Evolutionary conservation across 78 protist species (phyloP), one percentile per base, ranked within the genome.

Genomic region (Diacronema lutheri): DNA sequence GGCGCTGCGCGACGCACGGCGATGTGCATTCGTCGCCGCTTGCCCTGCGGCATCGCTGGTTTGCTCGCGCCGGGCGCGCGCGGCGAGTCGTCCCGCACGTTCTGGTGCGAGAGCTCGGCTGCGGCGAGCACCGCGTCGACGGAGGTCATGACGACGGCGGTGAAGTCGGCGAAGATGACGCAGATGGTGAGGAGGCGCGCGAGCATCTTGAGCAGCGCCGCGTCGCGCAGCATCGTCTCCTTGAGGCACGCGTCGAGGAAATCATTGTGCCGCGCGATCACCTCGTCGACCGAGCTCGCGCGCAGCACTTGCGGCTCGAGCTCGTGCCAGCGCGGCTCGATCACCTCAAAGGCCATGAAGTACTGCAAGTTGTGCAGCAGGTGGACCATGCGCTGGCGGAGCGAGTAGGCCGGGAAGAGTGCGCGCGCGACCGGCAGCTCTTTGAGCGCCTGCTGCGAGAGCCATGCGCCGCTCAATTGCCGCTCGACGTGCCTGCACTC

Each of bases 351-450:
- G 86, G 81, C 71, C 88, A 93, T 80, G 84, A 91, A 95, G 69
- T 90, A 81, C 65, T 89, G 84, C 13, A 92, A 40, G 81, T 92
- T 89, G 57, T 91, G 93, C 20, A 95, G 78, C 81, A 93, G 93
- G 72, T 95, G 94, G 37, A 91, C 82, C 97, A 95, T 93, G 33
- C 92, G 72, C 60, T 91, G 95, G 29, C 93, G 61, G 1, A 94
- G 93, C 21, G 50, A 14, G 73, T 60, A 73, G 13, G 81, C 23
- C 13, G 81, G n/a, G 20, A 40, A 12, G 33, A 41, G 7, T 10
- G 81, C 46, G 12, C 35, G n/a, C 25, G 41, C 33, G 41, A 37
- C 7, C 64, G 35, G 37, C 38, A 41, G 81, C 31, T 25, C 41
- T 64, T 41, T 41, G 23, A 46, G 81, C 19, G 55, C 86, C 38